Evolutionary conservation across 2,329 filamentous ascomycete genomes (phyloP), one percentile per base, ranked within the genome.

Genomic region (Curvularia sp.): DNA sequence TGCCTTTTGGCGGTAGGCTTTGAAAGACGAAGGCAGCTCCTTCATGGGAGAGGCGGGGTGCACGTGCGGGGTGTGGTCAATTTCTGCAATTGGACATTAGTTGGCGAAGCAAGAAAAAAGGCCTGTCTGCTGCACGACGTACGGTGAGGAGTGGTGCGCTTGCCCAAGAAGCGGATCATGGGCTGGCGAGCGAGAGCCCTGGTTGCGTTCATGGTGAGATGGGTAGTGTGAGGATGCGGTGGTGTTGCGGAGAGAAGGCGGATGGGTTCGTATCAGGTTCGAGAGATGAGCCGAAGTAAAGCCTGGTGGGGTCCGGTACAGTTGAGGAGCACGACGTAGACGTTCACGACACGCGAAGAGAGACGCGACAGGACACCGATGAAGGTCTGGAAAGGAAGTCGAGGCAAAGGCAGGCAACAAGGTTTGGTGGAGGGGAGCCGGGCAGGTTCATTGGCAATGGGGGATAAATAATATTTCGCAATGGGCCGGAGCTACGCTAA

Each of bases 1-100:
- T 59, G 88, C 89, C 75, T 89, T 87, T 78, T 91, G 86, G 74
- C 90, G 89, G 83, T 93, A 93, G 70, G 84, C 84, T 76, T 88
- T 89, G 81, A 93, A 93, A 60, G 84, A 86, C 65, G 83, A 78
- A 41, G 90, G 90, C 23, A 93, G 87, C 32, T 82, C 79, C 70
- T 86, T 80, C 34, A 82, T 83, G 43, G 89, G 89, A 27, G 89
- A 88, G 59, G 88, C 89, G 38, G 90, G 90, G 81, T 93, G 90
- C 68, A 86, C 85, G 67, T 87, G 84, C 61, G 89, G 89, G 45
- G 87, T 83, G 83, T 92, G 89, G 82, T 93, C 90, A 73, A 92
- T 73, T 69, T 88, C 90, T 92, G 78, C 27, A 27, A 30, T 15
- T 30, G 18, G 25, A 45, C 30, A 52, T 74, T 51, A 71, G 64